Percentiles rank a stretch among this genome's conserved stretches.
Evolutionary conservation across 2,329 filamentous ascomycete species (phyloP).

Genomic region (Cladophialophora immunda): DNA sequence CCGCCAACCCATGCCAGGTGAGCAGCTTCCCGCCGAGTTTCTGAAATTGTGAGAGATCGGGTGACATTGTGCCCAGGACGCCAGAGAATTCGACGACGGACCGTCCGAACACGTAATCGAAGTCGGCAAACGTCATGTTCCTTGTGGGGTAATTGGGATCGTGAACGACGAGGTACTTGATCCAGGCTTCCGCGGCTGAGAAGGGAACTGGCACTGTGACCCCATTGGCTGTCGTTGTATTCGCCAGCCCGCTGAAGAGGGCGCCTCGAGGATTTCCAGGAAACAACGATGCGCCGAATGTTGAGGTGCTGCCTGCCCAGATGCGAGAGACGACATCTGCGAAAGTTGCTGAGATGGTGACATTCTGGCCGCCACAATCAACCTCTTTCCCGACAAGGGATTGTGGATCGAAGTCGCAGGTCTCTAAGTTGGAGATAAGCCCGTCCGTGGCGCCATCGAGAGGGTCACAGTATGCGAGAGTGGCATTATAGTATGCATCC

Average conservation of each 20-base stretch:
- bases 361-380: constrained; percentile 16
- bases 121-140: constrained; percentile 45
- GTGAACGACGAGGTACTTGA: constrained; percentile 46
- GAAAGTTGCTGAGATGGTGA: constrained; percentile 20
- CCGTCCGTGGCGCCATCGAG: constrained; percentile 43
- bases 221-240: constrained; percentile 9
- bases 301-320: constrained; percentile 19
- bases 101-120: constrained; percentile 41
- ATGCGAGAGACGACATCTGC: constrained; percentile 26
- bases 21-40: constrained; percentile 53
- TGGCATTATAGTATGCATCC: constrained; percentile 47
- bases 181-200: constrained; percentile 42
- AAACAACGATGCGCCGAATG: constrained; percentile 16
- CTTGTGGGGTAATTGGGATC: constrained; percentile 45
- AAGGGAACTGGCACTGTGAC: constrained; percentile 16
- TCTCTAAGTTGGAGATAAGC: constrained; percentile 37
- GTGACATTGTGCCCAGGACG: constrained; percentile 47
- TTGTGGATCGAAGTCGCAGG: constrained; percentile 31
- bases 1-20: constrained; percentile 53
- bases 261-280: constrained; percentile 24
- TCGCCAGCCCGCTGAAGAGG: constrained; percentile 13
- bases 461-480: constrained; percentile 45
- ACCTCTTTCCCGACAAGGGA: constrained; percentile 22
- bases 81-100: constrained; percentile 44
- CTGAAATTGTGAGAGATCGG: constrained; percentile 50